Evolutionary conservation across 495 filamentous ascomycete species (phyloP), one percentile per base, ranked within the genome.

Genomic region (Annulohypoxylon maeteangense): DNA sequence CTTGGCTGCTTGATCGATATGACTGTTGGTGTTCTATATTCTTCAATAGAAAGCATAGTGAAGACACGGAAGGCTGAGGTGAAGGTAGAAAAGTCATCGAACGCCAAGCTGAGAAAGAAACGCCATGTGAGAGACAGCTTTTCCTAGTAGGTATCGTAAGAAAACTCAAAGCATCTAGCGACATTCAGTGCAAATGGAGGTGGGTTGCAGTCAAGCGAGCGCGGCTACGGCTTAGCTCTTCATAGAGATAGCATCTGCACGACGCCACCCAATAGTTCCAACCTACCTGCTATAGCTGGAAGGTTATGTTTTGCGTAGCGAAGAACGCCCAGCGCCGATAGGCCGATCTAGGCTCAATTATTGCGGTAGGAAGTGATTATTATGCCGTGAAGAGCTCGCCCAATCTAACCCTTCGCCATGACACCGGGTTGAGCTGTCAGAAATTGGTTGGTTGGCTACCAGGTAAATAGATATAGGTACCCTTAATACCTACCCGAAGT

Each of bases 211-310:
- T 38, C 36, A 38, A 59, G 22, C 14, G 16, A 27, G 64, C 32
- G 38, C 47, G 45, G 44, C 16, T 51, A 38, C n/a, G n/a, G 53
- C 65, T 65, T 68, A 65, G 70, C 61, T 68, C 23, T 48, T 51
- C 27, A 47, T 10, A 57, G n/a, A 47, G 51, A 50, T 0, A 51
- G 31, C 32, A n/a, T 40, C 50, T 62, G 25, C 6, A 25, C 40
- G 10, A 20, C 65, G 70, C 70, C 65, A 73, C 54, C 47, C 32
- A 68, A 68, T 68, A 65, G 59, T 55, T 25, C 29, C 47, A 10
- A 65, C 34, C 20, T 66, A 38, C 20, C 53, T 66, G 14, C 6
- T 34, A 1, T 55, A 34, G 25, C 36, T 22, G 18, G 16, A 50
- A 54, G 23, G 45, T 60, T 45, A 16, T 54, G 23, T 18, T 42